A percentile compares a stretch with the other conserved stretches of the same genome.
Conservation (phyloP, 2,329 filamentous ascomycete genomes). For the Dothistroma septosporum region DNA sequence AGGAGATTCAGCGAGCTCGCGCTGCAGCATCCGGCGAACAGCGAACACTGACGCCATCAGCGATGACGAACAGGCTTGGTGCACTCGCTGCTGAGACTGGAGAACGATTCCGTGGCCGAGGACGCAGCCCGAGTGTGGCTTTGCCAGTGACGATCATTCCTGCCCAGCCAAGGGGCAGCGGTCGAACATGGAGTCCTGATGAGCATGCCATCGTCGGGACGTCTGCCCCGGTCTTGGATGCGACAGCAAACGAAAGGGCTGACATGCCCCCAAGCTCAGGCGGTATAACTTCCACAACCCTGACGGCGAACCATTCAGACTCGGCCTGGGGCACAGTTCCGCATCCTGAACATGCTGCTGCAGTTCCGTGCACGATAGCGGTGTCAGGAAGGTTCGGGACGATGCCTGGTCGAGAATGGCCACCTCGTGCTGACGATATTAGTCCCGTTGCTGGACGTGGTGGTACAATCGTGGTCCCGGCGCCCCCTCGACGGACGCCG, state of each 20-base stretch:
- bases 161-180: conserved; percentile 49
- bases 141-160: conserved; percentile 60
- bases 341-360: neutral
- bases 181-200: conserved; percentile 52
- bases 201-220: conserved; percentile 9
- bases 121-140: conserved; percentile 37
- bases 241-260: neutral
- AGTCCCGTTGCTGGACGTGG: conserved; percentile 23
- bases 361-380: neutral
- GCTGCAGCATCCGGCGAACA: conserved; percentile 19
- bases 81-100: conserved; percentile 48
- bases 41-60: conserved; percentile 37
- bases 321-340: neutral
- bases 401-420: conserved; percentile 12
- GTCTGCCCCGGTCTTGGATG: conserved; percentile 7
- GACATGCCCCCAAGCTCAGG: conserved; percentile 9
- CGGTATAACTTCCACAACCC: conserved; percentile 16
- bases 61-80: conserved; percentile 44
- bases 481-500: conserved; percentile 19
- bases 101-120: conserved; percentile 42
- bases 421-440: conserved; percentile 31
- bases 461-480: conserved; percentile 26
- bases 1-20: conserved; percentile 54
- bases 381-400: neutral
- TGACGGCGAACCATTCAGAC: conserved; percentile 13